Base-by-base conservation (phyloP, 768 basidiomycete species). In the Sporobolomyces phaffii region DNA sequence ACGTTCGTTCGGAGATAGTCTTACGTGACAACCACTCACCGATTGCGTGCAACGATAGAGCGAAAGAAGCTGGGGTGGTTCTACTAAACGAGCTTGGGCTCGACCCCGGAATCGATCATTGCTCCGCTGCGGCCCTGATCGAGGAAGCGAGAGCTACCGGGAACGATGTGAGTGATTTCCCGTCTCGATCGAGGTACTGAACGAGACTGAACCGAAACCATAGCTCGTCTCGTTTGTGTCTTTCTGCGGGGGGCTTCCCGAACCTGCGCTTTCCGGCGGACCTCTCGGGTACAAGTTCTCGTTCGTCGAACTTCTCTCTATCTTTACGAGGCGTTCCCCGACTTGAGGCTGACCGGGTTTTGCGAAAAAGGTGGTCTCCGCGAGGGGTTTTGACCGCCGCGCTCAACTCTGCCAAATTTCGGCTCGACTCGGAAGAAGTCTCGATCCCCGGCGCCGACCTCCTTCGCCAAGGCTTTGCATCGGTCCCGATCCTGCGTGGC, bases 231-330 rank as follows among this genome's bases (percentile, higher is more conserved):
- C 88, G 0, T 96, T 94, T 76, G 84, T 84, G 1, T 91, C 90
- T 1, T 93, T 93, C 81, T 97, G 93, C 62, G 93, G 93, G 1
- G 93, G 93, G 2, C 80, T 97, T 6, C 93, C 93, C 0, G 86
- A 87, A 1, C 89, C 89, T 0, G 87, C 87, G 47, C 74, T 77
- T 36, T 78, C 77, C 56, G 74, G 77, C 51, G 65, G 77, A 71
- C 50, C 62, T 62, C 64, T 61, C 26, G 67, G 67, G 5, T 72
- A 72, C 64, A 72, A 72, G 51, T 68, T 71, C 49, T 62, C 64
- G 59, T 63, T 3, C 20, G 56, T n/a, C n/a, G n/a, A n/a, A n/a
- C n/a, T 56, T 29, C 22, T 4, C 38, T n/a, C 41, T 15, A 24
- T 24, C 31, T n/a, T 22, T 43, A 28, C n/a, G n/a, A n/a, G n/a